A percentile compares a stretch with the other conserved stretches of the same genome.
Conservation (phyloP, 345 rosid species). For the Zanthoxylum bungeanum region DNA sequence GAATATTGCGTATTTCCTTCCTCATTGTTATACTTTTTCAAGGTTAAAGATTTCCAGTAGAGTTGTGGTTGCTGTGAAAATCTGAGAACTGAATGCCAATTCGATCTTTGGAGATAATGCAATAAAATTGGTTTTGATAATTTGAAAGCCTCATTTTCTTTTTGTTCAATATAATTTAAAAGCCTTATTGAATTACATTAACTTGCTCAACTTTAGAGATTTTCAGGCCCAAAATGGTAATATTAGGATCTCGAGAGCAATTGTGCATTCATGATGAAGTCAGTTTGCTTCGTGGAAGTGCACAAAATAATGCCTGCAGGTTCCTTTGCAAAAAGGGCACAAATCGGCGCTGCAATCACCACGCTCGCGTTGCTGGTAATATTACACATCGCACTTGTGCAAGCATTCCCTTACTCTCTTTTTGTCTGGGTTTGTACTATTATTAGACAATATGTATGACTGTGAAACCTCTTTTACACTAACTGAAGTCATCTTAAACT, state of each 20-base stretch:
- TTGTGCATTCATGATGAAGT: slow-evolving; percentile 86
- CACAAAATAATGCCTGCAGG: slow-evolving; percentile 82
- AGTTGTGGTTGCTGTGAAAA: neutral
- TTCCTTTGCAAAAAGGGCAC: slow-evolving; percentile 58
- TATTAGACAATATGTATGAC: neutral
- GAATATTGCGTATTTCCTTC: neutral
- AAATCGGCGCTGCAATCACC: slow-evolving; percentile 58
- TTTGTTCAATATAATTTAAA: neutral
- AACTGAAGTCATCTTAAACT: neutral
- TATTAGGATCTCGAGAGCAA: slow-evolving; percentile 92
- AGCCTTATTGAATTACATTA: neutral
- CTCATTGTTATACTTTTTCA: neutral
- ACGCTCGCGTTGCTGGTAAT: slow-evolving; percentile 46
- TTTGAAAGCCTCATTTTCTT: neutral
- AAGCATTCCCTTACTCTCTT: neutral
- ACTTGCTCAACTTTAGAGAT: slow-evolving; percentile 14
- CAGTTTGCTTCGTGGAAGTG: slow-evolving; percentile 77
- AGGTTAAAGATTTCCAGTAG: neutral
- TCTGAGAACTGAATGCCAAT: neutral
- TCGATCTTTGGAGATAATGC: neutral
- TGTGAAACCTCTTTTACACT: neutral
- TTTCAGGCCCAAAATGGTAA: slow-evolving; percentile 90
- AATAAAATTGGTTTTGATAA: neutral
- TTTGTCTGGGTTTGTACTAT: too few relatives aligned
- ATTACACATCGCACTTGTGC: neutral